phyloP scores from a whole-genome alignment of 208 protist species.

The Leishmania arabica region DNA sequence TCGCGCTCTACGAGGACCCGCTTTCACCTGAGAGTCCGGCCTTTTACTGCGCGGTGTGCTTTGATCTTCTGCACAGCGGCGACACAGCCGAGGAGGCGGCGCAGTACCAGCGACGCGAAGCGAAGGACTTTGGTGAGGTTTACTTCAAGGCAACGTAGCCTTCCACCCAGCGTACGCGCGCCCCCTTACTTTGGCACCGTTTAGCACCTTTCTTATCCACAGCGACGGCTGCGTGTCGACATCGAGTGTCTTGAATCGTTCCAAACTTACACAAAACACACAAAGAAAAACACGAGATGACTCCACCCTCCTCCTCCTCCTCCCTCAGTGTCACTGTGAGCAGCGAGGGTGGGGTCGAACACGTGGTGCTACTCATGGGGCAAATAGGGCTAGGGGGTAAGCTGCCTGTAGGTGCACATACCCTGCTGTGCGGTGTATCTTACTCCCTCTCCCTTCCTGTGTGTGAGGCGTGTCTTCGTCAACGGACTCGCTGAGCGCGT shows the following conservation, averaged over 20 bases:
- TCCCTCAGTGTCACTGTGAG: no score
- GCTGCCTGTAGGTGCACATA: slow-evolving; percentile 8
- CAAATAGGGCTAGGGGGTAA: slow-evolving; percentile 19
- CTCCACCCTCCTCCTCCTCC: neutral
- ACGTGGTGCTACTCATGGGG: neutral
- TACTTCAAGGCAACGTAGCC: slow-evolving; percentile 40
- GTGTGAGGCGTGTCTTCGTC: neutral
- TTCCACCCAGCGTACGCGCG: neutral
- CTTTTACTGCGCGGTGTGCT: slow-evolving; percentile 75
- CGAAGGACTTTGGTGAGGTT: slow-evolving; percentile 28
- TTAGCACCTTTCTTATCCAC: slow-evolving; percentile 8
- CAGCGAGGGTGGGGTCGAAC: neutral
- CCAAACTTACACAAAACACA: neutral
- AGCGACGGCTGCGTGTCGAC: neutral
- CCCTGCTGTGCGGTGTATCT: slow-evolving; percentile 9
- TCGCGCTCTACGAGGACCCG: slow-evolving; percentile 65
- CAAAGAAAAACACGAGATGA: neutral
- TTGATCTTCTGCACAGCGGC: slow-evolving; percentile 58
- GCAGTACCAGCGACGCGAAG: slow-evolving; percentile 42
- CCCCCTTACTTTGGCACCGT: neutral
- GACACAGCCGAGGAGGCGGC: slow-evolving; percentile 49
- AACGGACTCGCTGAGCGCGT: neutral
- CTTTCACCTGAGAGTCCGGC: slow-evolving; percentile 45
- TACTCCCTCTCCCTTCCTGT: neutral
- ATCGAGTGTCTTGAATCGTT: slow-evolving; percentile 10